Percentiles rank a stretch among this genome's conserved stretches.
Evolutionary conservation across 2,329 filamentous ascomycete genomes (phyloP).

Genomic region (Neobulgaria alba): DNA sequence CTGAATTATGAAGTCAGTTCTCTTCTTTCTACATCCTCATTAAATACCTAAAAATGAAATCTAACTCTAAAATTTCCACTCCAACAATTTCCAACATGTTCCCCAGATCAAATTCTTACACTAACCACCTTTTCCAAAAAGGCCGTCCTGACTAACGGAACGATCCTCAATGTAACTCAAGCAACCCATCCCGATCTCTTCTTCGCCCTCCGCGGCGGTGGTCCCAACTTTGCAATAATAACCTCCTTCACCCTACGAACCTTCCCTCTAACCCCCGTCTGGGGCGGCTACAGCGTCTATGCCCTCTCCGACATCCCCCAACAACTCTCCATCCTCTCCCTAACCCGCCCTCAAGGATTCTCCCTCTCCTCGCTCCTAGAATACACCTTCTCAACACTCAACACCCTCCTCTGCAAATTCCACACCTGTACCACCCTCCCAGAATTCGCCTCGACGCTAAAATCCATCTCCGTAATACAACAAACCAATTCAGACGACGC

Average conservation of each 20-base stretch:
- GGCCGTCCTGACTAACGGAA: conserved; percentile 39
- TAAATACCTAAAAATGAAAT: no score
- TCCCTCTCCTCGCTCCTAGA: not conserved
- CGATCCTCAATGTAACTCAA: conserved; percentile 35
- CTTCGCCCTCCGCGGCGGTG: conserved; percentile 30
- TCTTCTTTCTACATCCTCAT: not conserved
- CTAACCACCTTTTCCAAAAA: no score
- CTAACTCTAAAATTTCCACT: no score
- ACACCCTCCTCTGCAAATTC: not conserved
- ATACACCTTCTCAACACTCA: not conserved
- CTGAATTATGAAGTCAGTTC: conserved; percentile 16
- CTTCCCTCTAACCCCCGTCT: conserved; percentile 14
- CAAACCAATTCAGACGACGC: not conserved
- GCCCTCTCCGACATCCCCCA: not conserved
- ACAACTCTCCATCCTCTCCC: not conserved
- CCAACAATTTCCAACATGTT: no score
- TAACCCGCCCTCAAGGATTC: not conserved
- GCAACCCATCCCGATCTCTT: conserved; percentile 38
- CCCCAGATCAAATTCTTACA: no score
- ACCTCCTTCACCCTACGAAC: conserved; percentile 17
- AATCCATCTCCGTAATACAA: not conserved
- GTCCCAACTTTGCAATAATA: conserved; percentile 36
- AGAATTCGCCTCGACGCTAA: not conserved
- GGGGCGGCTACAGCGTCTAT: conserved; percentile 15
- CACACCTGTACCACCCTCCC: not conserved